These are phyloP conservation scores for Dactylellina leptospora DNA, from an alignment of 2,329 filamentous ascomycete species.

Conservation along the genomic window DNA sequence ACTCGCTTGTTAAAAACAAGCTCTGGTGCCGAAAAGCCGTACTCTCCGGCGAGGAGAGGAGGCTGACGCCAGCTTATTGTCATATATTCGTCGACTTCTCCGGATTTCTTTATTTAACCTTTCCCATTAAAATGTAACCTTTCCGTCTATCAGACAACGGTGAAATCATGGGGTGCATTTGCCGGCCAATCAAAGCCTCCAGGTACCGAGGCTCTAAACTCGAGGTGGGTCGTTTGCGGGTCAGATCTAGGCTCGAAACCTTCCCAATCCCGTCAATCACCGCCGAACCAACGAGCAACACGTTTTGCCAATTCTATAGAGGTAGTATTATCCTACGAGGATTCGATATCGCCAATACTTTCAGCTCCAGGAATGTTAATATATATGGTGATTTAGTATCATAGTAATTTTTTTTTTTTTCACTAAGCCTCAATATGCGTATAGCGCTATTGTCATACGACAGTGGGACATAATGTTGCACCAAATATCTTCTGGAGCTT, in stretches of 20 bases:
- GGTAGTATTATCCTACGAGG: neutral
- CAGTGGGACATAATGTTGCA: neutral
- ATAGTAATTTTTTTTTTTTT: too few species aligned
- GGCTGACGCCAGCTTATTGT: slow-evolving; percentile 22
- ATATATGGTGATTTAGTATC: too few species aligned
- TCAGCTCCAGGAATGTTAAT: too few species aligned
- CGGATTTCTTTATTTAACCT: slow-evolving; percentile 20
- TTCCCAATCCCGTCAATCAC: neutral
- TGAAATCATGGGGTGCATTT: slow-evolving; percentile 17
- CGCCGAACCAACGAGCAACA: slow-evolving; percentile 16
- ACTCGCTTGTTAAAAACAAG: slow-evolving; percentile 52
- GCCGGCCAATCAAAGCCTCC: slow-evolving; percentile 6
- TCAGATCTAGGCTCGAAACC: neutral
- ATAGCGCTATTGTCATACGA: neutral
- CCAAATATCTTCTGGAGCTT: too few species aligned
- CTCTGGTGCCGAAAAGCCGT: slow-evolving; percentile 47
- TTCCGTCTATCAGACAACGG: neutral
- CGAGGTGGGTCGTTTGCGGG: neutral
- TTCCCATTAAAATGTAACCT: slow-evolving; percentile 22
- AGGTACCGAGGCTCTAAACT: slow-evolving; percentile 7
- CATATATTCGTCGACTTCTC: neutral
- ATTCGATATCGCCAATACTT: too few species aligned
- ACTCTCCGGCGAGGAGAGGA: slow-evolving; percentile 34
- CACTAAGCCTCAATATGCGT: neutral
- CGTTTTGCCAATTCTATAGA: slow-evolving; percentile 8